Evolutionary conservation across 2,329 filamentous ascomycete species (phyloP).

Genomic region (Colletotrichum zoysiae): DNA sequence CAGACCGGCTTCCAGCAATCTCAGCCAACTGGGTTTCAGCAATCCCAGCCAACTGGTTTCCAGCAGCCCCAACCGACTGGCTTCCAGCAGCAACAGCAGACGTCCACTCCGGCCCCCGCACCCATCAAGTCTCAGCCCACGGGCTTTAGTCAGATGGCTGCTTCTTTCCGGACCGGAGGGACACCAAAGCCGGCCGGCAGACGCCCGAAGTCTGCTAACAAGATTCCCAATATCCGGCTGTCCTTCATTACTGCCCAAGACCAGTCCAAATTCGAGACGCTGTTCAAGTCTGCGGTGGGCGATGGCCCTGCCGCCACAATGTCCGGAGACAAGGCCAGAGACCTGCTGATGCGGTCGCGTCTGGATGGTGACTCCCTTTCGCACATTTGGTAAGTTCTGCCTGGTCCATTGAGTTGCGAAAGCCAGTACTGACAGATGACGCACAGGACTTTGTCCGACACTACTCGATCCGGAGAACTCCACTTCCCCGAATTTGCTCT

Average conservation of each 20-base stretch:
- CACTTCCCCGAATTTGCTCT: slow-evolving; percentile 98
- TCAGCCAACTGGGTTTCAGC: slow-evolving; percentile 54
- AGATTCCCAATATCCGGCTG: slow-evolving; percentile 92
- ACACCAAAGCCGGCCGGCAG: slow-evolving; percentile 59
- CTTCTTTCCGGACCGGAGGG: slow-evolving; percentile 71
- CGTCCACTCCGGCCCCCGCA: slow-evolving; percentile 63
- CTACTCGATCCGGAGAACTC: slow-evolving; percentile 94
- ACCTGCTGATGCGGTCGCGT: slow-evolving; percentile 88
- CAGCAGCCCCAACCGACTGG: slow-evolving; percentile 57
- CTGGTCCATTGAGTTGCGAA: neutral
- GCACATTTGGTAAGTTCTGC: slow-evolving; percentile 83
- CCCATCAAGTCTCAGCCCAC: slow-evolving; percentile 75
- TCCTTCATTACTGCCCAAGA: slow-evolving; percentile 97
- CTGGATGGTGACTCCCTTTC: slow-evolving; percentile 88
- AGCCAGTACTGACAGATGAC: slow-evolving; percentile 43
- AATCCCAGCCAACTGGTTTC: slow-evolving; percentile 58
- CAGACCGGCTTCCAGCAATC: slow-evolving; percentile 57
- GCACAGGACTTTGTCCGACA: slow-evolving; percentile 87
- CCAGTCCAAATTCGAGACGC: slow-evolving; percentile 95
- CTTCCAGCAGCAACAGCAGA: slow-evolving; percentile 63
- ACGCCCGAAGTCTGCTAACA: slow-evolving; percentile 69
- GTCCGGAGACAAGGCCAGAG: slow-evolving; percentile 91
- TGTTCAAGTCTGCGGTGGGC: slow-evolving; percentile 96
- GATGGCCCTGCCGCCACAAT: slow-evolving; percentile 82
- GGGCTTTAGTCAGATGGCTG: slow-evolving; percentile 75